These are phyloP conservation scores for Ochromonas danica DNA, from an alignment of 108 stramenopile species.

Conservation along the genomic window DNA sequence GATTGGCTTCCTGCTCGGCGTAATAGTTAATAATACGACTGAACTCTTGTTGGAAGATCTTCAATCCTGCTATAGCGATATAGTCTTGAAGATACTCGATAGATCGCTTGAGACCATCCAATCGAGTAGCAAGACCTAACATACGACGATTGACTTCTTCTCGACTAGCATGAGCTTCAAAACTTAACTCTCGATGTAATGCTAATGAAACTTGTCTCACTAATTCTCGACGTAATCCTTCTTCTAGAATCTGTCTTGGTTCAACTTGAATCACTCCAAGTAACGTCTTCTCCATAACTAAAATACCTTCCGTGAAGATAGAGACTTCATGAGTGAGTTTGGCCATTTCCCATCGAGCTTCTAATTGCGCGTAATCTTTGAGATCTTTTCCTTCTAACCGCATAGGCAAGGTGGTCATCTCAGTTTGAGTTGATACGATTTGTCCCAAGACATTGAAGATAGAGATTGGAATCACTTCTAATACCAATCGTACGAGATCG, in stretches of 20 bases:
- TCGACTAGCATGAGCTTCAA: constrained; percentile 29
- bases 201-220: constrained; percentile 55
- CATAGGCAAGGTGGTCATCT: constrained; percentile 48
- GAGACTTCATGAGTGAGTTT: constrained; percentile 63
- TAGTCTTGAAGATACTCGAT: constrained; percentile 68
- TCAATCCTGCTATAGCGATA: constrained; percentile 57
- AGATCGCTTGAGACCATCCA: constrained; percentile 54
- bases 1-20: constrained; percentile 63
- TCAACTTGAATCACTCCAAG: constrained; percentile 64
- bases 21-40: constrained; percentile 58
- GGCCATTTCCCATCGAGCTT: constrained; percentile 57
- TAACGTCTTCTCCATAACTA: constrained; percentile 63
- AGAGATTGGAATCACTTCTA: constrained; percentile 61
- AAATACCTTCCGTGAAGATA: constrained; percentile 65
- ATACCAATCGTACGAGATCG: constrained; percentile 58
- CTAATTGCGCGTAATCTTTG: constrained; percentile 53
- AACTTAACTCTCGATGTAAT: constrained; percentile 52
- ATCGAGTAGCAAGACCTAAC: neutral
- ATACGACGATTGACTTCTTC: neutral
- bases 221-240: constrained; percentile 64
- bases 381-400: constrained; percentile 57
- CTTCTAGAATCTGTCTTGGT: constrained; percentile 60
- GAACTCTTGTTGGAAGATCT: constrained; percentile 66
- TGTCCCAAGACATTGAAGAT: constrained; percentile 61
- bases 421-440: constrained; percentile 52